These are phyloP conservation scores for Backusella morwellensis DNA, from an alignment of 192 early-diverging fungal species.

Conservation along the genomic window DNA sequence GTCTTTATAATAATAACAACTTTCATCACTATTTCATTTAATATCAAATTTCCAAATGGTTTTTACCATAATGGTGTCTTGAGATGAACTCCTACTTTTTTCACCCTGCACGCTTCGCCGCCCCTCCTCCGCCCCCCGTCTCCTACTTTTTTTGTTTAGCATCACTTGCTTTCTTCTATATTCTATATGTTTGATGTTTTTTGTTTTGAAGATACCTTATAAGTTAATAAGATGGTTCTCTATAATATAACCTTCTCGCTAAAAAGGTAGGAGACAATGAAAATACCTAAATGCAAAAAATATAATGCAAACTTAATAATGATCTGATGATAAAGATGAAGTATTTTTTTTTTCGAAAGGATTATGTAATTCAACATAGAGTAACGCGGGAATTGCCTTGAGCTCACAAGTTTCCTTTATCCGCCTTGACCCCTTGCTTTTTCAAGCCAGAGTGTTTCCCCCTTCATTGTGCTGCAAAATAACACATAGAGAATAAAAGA, in stretches of 20 bases:
- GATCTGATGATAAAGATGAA: not conserved
- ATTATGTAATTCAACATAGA: slow-evolving; percentile 1
- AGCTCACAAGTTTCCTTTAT: not conserved
- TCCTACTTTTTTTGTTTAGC: not conserved
- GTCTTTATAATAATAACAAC: not conserved
- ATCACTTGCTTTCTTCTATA: not conserved
- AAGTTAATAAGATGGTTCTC: not conserved
- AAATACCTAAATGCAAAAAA: not conserved
- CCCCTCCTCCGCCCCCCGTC: not conserved
- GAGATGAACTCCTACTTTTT: not conserved
- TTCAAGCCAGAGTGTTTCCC: not conserved
- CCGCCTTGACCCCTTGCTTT: not conserved
- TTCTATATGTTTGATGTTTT: not conserved
- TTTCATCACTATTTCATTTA: not conserved
- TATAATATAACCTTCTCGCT: not conserved
- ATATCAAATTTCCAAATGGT: not conserved
- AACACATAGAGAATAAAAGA: not conserved
- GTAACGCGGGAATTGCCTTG: not conserved
- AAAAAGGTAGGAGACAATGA: not conserved
- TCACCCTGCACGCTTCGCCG: not conserved
- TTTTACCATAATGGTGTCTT: not conserved
- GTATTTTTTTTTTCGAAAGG: not conserved
- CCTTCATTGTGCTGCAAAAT: not conserved
- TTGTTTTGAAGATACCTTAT: not conserved
- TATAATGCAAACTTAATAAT: not conserved